Evolutionary conservation across 2,329 filamentous ascomycete species (phyloP), one percentile per base, ranked within the genome.

Genomic region (Rutstroemia sp.): DNA sequence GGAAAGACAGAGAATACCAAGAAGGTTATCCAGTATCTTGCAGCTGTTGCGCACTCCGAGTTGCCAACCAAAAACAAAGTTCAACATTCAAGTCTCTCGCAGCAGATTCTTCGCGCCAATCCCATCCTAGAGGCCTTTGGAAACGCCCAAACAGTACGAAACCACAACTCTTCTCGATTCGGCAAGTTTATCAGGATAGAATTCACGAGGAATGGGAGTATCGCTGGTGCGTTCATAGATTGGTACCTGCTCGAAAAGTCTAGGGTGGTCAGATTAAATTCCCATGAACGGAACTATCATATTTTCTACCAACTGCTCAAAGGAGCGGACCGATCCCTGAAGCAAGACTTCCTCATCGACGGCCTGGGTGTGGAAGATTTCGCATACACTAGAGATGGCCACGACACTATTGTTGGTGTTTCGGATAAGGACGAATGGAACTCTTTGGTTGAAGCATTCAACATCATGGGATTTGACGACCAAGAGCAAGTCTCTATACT

Each of bases 1-100:
- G 94, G 94, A 65, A 99, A 99, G 75, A 99, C 94, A 0, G 94
- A 99, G 71, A 99, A 99, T 70, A 99, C 94, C 16, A 99, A 99
- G 70, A 99, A 99, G 71, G 94, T 99, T 64, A 99, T 99, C 55
- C 95, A 99, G 67, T 99, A 99, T 68, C 83, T 99, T 45, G 94
- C 94, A 14, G 91, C 94, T 1, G 94, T 99, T 47, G 94, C 94
- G 9, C 88, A 89, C 44, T 83, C 89, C 0, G 92, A 97, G 58
- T 84, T 86, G 0, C 80, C 86, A 2, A 69, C 80, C 71, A 75
- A 85, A 77, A 73, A 77, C 74, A 73, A 86, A 75, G 69, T 72
- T 4, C 77, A 86, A 62, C 82, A 92, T 60, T 88, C 90, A 12
- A 96, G 90, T 58, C 82, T 99, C 9, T 97, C 95, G 0, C 91